A percentile compares a stretch with the other conserved stretches of the same genome.
These are phyloP conservation scores for Allantophomopsis lycopodina DNA, from an alignment of 2,329 filamentous ascomycete species.

Conservation along the genomic window DNA sequence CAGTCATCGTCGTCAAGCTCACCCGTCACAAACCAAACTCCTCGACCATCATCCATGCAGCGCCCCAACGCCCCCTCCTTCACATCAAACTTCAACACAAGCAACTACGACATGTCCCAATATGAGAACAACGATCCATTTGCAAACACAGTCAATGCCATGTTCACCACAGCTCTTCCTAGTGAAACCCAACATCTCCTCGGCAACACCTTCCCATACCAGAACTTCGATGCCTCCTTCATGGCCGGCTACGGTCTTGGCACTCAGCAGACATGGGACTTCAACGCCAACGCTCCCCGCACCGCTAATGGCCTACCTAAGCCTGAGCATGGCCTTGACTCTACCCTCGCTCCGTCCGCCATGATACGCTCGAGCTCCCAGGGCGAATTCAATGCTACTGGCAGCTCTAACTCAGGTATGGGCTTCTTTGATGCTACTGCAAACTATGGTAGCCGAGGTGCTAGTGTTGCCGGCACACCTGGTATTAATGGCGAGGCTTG, in stretches of 20 bases:
- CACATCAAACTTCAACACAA: background rate
- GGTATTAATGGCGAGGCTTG: constrained; percentile 4
- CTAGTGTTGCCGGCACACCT: constrained; percentile 4
- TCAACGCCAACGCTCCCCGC: background rate
- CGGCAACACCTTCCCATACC: constrained; percentile 19
- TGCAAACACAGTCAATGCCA: constrained; percentile 2
- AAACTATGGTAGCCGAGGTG: background rate
- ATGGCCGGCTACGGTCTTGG: constrained; percentile 1
- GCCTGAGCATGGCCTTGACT: background rate
- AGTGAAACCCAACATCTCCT: constrained; percentile 38
- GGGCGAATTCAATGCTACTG: background rate
- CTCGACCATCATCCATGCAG: no score
- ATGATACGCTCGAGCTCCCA: background rate
- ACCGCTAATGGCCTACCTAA: background rate
- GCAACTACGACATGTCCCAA: background rate
- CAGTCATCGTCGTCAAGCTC: background rate
- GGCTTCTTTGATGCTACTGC: constrained; percentile 7
- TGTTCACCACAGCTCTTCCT: constrained; percentile 31
- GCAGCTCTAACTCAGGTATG: background rate
- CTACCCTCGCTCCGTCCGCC: background rate
- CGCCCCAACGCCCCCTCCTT: background rate
- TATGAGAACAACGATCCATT: no score
- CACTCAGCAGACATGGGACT: background rate
- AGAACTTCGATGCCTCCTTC: constrained; percentile 2
- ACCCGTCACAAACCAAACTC: background rate